Evolutionary conservation across 2,329 filamentous ascomycete species (phyloP), one percentile per base, ranked within the genome.

Genomic region (Penicillium nordicum): DNA sequence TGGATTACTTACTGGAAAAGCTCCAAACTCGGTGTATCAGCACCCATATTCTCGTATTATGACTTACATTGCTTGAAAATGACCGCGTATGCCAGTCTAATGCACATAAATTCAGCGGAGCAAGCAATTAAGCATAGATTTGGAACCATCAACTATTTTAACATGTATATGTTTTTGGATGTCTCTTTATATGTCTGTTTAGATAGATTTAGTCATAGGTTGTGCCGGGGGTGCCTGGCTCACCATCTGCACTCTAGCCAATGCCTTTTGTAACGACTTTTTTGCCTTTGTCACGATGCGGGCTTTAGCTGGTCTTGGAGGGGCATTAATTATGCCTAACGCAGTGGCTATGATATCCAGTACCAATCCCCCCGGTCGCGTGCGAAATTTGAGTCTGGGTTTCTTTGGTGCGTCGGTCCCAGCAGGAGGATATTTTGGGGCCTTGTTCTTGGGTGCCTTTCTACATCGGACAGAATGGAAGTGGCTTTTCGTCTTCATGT

Each of bases 191-290:
- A 29, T 29, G 9, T 29, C 27, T 29, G 27, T 29, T 29, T 29
- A 10, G 27, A 29, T 29, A 29, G 0, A 29, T 1, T 29, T 29
- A 29, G 27, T 4, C 27, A 3, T 29, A 29, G 10, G 29, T 30
- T 30, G 10, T 11, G 10, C 29, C 50, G 84, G 84, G 2, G 80
- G 82, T 30, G 53, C 74, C 16, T 86, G 83, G 82, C 82, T 83
- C 38, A 74, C 79, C 0, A 40, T 80, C 5, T 86, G 81, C 78
- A 80, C 79, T 1, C 66, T 83, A 14, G 58, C 82, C 1, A 76
- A 75, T 4, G 83, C 82, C 0, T 81, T 82, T 52, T 77, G 72
- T 41, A 71, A 67, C 2, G 73, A 68, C 3, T 77, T 77, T 40
- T 68, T 77, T 3, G 64, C 74, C 0, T 80, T 82, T 55, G 69